Percentiles rank a stretch among this genome's conserved stretches.
phyloP scores from a whole-genome alignment of 164 flowering plant genomes.

The Sedum album region DNA sequence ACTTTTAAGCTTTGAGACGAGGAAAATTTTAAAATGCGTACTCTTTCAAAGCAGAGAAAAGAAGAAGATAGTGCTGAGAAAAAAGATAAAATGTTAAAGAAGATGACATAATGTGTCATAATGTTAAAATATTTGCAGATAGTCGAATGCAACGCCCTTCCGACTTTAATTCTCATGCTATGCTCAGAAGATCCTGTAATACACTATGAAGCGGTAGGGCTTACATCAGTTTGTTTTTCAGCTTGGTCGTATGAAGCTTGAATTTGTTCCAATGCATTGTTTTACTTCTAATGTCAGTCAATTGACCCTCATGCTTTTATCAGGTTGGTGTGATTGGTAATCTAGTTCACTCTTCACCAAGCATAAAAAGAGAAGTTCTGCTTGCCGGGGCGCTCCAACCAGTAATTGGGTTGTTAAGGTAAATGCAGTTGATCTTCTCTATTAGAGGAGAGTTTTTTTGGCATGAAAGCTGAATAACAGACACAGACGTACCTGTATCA shows the following conservation, averaged over 20 bases:
- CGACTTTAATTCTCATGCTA: slow-evolving; percentile 88
- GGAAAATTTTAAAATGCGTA: background rate
- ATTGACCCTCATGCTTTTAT: background rate
- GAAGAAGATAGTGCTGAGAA: background rate
- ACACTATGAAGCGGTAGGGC: slow-evolving; percentile 93
- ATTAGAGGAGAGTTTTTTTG: background rate
- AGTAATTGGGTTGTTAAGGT: slow-evolving; percentile 91
- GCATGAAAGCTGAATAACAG: background rate
- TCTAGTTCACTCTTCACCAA: slow-evolving; percentile 94
- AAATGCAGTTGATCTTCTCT: slow-evolving; percentile 8
- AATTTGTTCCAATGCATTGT: background rate
- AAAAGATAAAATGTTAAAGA: background rate
- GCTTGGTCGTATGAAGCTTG: background rate
- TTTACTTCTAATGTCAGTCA: background rate
- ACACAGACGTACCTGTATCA: background rate
- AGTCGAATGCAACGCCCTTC: slow-evolving; percentile 96
- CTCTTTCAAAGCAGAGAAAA: slow-evolving; percentile 4
- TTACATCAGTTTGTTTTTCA: background rate
- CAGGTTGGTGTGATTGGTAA: slow-evolving; percentile 99
- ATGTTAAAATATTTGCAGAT: slow-evolving; percentile 42
- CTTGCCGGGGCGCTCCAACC: slow-evolving; percentile 97
- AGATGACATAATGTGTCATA: background rate
- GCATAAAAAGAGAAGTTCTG: slow-evolving; percentile 91
- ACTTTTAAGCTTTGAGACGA: background rate
- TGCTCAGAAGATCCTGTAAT: slow-evolving; percentile 90